phyloP scores from a whole-genome alignment of 805 yeast genomes.

The Kuraishia molischiana region DNA sequence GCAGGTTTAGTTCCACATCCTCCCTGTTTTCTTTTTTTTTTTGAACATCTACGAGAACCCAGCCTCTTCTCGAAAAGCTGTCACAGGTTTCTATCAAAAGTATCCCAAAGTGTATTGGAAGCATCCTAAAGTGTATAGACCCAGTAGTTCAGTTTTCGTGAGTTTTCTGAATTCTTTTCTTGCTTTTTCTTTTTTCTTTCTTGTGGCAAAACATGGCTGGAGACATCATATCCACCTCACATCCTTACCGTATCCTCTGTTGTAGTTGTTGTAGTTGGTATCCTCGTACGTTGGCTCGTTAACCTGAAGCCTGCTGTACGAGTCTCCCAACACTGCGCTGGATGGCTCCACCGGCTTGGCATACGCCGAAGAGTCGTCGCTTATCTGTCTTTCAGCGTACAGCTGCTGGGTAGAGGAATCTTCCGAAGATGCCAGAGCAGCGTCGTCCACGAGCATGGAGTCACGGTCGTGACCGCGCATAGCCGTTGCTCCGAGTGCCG shows the following conservation, averaged over 20 bases:
- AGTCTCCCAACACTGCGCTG: slow-evolving; percentile 14
- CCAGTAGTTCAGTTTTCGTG: too few species aligned
- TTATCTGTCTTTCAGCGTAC: slow-evolving; percentile 7
- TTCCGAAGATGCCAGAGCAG: slow-evolving; percentile 19
- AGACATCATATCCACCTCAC: slow-evolving; percentile 1
- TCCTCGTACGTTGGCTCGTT: background rate
- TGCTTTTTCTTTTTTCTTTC: too few species aligned
- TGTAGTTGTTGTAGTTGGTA: background rate
- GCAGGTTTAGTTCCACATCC: too few species aligned
- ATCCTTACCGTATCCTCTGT: background rate
- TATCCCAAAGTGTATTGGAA: too few species aligned
- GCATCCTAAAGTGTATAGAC: too few species aligned
- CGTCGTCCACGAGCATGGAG: slow-evolving; percentile 22
- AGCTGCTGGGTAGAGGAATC: slow-evolving; percentile 21
- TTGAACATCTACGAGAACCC: too few species aligned
- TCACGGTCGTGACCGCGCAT: slow-evolving; percentile 48
- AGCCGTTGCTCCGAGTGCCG: slow-evolving; percentile 64
- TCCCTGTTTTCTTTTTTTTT: too few species aligned
- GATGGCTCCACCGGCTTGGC: slow-evolving; percentile 14
- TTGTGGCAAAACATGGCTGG: too few species aligned
- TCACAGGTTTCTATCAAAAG: too few species aligned
- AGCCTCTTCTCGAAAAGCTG: too few species aligned
- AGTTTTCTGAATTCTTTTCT: too few species aligned
- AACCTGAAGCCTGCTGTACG: background rate
- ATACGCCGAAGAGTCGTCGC: slow-evolving; percentile 12